Base-by-base conservation (phyloP, 768 basidiomycete genomes). In the Termitomyces sp. region DNA sequence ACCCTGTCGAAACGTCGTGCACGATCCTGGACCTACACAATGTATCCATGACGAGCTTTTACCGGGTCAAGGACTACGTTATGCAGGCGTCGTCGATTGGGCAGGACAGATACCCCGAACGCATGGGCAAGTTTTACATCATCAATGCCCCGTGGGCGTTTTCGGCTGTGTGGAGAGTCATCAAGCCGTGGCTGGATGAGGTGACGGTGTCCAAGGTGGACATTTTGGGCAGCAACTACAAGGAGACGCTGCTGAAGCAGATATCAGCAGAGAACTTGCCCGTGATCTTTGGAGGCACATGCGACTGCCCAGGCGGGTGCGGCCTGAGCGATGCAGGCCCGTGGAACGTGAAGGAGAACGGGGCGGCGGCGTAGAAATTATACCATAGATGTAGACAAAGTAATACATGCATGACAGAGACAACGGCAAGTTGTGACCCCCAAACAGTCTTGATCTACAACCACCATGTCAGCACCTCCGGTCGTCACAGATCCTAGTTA, bases 121-220 rank as follows among this genome's bases (percentile, higher is more conserved):
- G 82, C 67, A 94, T 98, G 96, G 96, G 96, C 79, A 93, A 92
- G 73, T 98, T 99, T 80, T 99, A 92, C 81, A 94, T 99, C 82
- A 91, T 97, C 84, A 98, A 98, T 70, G 92, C 94, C 0, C 96
- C 96, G 0, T 97, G 90, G 88, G 82, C 87, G 55, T 99, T 99
- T 79, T 83, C 84, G 57, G 84, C 89, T 45, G 90, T 96, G 28
- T 99, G 96, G 96, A 71, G 76, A 20, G 72, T 94, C 66, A 85
- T 98, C 79, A 96, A 93, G 79, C 87, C 86, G 5, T 98, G 92
- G 93, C 79, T 99, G 67, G 96, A 98, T 75, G 88, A 88, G 68
- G 97, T 96, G 36, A 99, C 96, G 35, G 94, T 96, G 55, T 82
- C 83, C 64, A 98, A 99, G 86, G 95, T 99, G 72, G 85, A 89